Percentiles rank a stretch among this genome's conserved stretches.
phyloP scores from a whole-genome alignment of 139 green algal genomes.

The Coelastrella sp. region DNA sequence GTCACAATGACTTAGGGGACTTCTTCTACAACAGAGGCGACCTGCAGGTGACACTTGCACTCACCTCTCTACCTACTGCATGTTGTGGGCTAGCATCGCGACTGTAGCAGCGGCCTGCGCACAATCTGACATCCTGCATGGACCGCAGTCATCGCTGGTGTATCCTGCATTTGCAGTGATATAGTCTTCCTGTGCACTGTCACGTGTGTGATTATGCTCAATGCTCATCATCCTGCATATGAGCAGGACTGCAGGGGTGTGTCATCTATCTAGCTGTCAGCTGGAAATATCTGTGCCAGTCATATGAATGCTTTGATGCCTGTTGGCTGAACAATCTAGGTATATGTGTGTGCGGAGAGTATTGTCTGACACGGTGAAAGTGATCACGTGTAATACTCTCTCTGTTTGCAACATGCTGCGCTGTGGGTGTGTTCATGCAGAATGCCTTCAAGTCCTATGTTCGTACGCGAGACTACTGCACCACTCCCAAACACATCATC shows the following conservation, averaged over 20 bases:
- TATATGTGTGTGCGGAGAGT: background rate
- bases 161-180: too few relatives aligned
- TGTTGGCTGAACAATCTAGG: background rate
- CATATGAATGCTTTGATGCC: background rate
- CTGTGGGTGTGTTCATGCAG: constrained; percentile 49
- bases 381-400: background rate
- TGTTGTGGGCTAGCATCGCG: too few relatives aligned
- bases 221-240: too few relatives aligned
- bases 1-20: constrained; percentile 90
- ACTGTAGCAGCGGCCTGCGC: too few relatives aligned
- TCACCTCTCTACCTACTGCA: background rate
- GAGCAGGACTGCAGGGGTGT: too few relatives aligned
- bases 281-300: background rate
- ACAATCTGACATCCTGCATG: too few relatives aligned
- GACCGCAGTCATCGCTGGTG: too few relatives aligned
- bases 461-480: constrained; percentile 94
- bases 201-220: too few relatives aligned
- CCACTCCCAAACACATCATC: constrained; percentile 85
- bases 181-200: too few relatives aligned
- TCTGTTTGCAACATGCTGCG: background rate
- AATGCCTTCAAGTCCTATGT: constrained; percentile 93
- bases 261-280: too few relatives aligned
- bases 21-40: constrained; percentile 86
- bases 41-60: constrained; percentile 69
- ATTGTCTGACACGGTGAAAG: background rate